Evolutionary conservation across 345 rosid species (phyloP).

Genomic region (Hibiscus tridactylites): DNA sequence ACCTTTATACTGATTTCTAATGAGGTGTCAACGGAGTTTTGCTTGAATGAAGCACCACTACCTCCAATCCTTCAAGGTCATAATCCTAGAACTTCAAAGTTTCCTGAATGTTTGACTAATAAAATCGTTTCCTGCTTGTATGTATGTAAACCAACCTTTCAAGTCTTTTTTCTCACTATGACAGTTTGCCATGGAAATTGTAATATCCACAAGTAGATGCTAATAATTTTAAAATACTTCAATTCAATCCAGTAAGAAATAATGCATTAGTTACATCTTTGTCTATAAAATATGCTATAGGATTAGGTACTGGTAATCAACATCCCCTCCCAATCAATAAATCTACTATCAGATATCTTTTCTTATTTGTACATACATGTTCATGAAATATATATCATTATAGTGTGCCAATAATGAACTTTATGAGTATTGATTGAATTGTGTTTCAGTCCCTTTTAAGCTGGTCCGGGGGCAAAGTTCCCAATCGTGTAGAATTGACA

Average conservation of each 20-base stretch:
- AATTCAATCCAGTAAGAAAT: not conserved
- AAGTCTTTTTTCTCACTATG: not conserved
- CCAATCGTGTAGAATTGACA: constrained; percentile 38
- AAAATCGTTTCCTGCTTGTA: constrained; percentile 13
- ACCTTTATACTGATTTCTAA: not conserved
- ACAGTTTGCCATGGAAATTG: constrained; percentile 9
- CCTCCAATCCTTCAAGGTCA: constrained; percentile 6
- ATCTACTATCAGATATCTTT: not conserved
- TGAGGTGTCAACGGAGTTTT: constrained; percentile 16
- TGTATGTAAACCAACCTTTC: constrained; percentile 15
- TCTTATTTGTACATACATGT: not conserved
- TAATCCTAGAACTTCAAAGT: not conserved
- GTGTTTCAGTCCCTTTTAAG: not conserved
- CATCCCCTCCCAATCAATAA: not conserved
- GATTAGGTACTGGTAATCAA: not conserved
- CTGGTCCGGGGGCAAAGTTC: constrained; percentile 17
- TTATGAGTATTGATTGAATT: not conserved
- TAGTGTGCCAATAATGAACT: not conserved
- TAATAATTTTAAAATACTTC: not conserved
- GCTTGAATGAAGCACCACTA: constrained; percentile 6
- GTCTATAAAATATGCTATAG: not conserved
- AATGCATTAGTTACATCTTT: not conserved
- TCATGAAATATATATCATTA: not conserved
- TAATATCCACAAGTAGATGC: not conserved
- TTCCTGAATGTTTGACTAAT: constrained; percentile 5